Evolutionary conservation across 2,329 filamentous ascomycete species (phyloP), one percentile per base, ranked within the genome.

Genomic region (Zymoseptoria ardabiliae): DNA sequence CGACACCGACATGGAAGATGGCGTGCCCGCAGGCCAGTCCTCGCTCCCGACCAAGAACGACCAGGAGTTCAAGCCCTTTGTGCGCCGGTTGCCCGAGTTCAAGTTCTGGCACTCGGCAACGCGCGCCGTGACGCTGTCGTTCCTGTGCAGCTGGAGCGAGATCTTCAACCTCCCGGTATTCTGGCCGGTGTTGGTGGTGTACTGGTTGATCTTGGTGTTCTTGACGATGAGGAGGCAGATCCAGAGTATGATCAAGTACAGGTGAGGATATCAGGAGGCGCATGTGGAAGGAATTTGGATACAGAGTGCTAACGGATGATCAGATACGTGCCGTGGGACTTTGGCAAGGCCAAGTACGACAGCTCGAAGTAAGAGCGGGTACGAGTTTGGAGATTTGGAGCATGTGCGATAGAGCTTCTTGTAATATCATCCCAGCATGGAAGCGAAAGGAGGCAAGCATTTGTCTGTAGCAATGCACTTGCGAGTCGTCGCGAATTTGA

Each of bases 191-290:
- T 79, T 99, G 75, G 91, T 99, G 65, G 89, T 99, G 77, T 99
- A 99, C 81, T 99, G 94, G 93, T 82, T 99, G 74, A 96, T 99
- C 72, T 82, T 99, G 62, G 97, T 99, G 73, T 83, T 91, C 70
- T 79, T 99, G 76, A 99, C 94, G 58, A 99, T 99, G 94, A 86
- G 94, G 77, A 90, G 94, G 81, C 94, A 99, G 79, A 99, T 99
- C 69, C 94, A 99, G 80, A 94, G 97, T 79, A 99, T 99, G 94
- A 93, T 99, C 83, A 99, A 97, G 81, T 99, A 97, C 81, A 90
- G 93, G 78, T 99, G 96, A 74, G 91, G 1, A 13, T 7, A 48
- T 41, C 9, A 11, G 20, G 22, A 28, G 30, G 3, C 25, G 25
- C 13, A 20, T 11, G 4, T 3, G 2, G 20, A 20, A 55, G 25